phyloP scores from a whole-genome alignment of 2,329 filamentous ascomycete genomes.

The Colletotrichum simmondsii region DNA sequence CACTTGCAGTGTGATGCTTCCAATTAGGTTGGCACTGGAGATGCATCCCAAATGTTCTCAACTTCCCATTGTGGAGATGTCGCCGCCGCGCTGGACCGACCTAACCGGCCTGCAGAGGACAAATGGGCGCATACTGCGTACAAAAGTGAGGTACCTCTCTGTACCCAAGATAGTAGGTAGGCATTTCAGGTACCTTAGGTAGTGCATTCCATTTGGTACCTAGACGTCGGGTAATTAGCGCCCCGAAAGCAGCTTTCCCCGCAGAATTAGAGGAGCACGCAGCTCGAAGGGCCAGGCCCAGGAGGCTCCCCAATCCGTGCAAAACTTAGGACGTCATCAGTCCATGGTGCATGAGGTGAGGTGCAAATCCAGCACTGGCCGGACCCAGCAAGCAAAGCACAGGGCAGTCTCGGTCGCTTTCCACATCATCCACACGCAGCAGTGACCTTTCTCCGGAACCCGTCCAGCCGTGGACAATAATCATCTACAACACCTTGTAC shows the following conservation, averaged over 20 bases:
- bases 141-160: no score
- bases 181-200: no score
- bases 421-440: slow-evolving; percentile 15
- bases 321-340: slow-evolving; percentile 35
- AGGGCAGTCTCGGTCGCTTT: slow-evolving; percentile 11
- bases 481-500: slow-evolving; percentile 1
- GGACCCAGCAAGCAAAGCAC: slow-evolving; percentile 18
- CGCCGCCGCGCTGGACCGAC: neutral
- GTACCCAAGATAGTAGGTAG: no score
- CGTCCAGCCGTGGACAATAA: neutral
- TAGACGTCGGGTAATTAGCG: slow-evolving; percentile 30
- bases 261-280: slow-evolving; percentile 31
- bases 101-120: neutral
- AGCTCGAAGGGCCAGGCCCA: slow-evolving; percentile 8
- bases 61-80: slow-evolving; percentile 6
- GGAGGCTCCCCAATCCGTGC: slow-evolving; percentile 18
- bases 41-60: neutral
- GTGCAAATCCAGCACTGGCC: slow-evolving; percentile 31
- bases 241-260: slow-evolving; percentile 34
- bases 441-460: slow-evolving; percentile 24
- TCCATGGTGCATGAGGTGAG: neutral
- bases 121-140: neutral
- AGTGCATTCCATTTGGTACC: neutral
- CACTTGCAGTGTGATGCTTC: neutral
- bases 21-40: neutral